Percentiles rank a stretch among this genome's conserved stretches.
phyloP scores from a whole-genome alignment of 2,329 filamentous ascomycete species.

The Hypoxylon sp. region DNA sequence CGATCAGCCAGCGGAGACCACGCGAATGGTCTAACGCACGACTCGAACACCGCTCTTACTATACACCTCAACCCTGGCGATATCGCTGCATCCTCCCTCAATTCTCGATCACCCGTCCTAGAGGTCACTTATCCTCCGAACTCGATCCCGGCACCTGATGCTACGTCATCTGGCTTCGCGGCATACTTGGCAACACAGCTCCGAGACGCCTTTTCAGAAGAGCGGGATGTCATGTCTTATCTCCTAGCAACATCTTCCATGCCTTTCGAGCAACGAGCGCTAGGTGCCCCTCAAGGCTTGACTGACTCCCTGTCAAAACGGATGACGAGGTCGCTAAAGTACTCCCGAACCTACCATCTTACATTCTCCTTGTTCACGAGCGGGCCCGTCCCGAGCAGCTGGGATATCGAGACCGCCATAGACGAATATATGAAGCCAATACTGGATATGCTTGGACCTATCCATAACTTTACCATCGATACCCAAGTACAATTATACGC shows the following conservation, averaged over 20 bases:
- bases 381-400: slow-evolving; percentile 81
- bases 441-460: slow-evolving; percentile 80
- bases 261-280: slow-evolving; percentile 61
- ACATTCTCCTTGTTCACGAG: slow-evolving; percentile 96
- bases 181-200: slow-evolving; percentile 84
- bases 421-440: slow-evolving; percentile 85
- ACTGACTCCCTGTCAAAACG: slow-evolving; percentile 74
- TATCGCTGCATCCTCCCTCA: slow-evolving; percentile 71
- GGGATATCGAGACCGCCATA: slow-evolving; percentile 89
- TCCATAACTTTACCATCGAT: slow-evolving; percentile 96
- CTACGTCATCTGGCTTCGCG: slow-evolving; percentile 79
- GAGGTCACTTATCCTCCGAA: slow-evolving; percentile 82
- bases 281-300: slow-evolving; percentile 63
- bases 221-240: slow-evolving; percentile 86
- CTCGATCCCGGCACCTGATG: slow-evolving; percentile 74
- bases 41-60: slow-evolving; percentile 71
- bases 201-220: slow-evolving; percentile 84
- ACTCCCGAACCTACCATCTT: slow-evolving; percentile 92
- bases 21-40: slow-evolving; percentile 48
- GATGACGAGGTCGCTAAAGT: slow-evolving; percentile 87
- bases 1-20: slow-evolving; percentile 52
- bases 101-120: slow-evolving; percentile 77
- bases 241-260: slow-evolving; percentile 73
- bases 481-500: slow-evolving; percentile 97
- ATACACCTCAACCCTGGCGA: slow-evolving; percentile 78